phyloP scores from a whole-genome alignment of 768 basidiomycete species.

The Suillus clintonianus region DNA sequence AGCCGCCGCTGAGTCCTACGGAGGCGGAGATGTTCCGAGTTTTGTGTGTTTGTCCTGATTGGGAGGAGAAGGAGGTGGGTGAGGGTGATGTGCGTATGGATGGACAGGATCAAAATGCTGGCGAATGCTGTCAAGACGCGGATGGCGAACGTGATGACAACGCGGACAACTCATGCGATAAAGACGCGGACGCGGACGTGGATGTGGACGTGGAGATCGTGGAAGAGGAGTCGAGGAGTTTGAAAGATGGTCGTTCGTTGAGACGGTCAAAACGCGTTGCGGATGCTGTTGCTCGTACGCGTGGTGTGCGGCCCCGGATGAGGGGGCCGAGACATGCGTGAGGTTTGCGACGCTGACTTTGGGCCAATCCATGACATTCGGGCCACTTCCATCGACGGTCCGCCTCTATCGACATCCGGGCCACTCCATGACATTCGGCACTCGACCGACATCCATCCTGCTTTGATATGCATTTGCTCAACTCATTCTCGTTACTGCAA shows the following conservation, averaged over 20 bases:
- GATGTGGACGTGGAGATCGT: constrained; percentile 5
- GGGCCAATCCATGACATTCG: too few species aligned
- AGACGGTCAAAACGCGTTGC: constrained; percentile 70
- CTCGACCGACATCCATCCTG: neutral
- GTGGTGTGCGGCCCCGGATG: constrained; percentile 36
- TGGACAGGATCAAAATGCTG: neutral
- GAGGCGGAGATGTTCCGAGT: constrained; percentile 73
- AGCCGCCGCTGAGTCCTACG: constrained; percentile 61
- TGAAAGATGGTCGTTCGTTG: constrained; percentile 9
- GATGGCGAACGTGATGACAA: neutral
- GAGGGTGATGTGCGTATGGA: constrained; percentile 1
- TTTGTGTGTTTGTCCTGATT: constrained; percentile 61
- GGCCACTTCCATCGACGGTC: neutral
- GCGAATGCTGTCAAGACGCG: constrained; percentile 10
- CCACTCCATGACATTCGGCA: neutral
- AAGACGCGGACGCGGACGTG: constrained; percentile 2
- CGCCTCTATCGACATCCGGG: neutral
- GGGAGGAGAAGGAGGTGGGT: constrained; percentile 42
- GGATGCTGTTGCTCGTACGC: constrained; percentile 53
- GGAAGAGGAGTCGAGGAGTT: constrained; percentile 3
- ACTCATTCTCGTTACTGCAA: neutral
- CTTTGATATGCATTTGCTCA: constrained; percentile 1
- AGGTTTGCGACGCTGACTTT: constrained; percentile 2
- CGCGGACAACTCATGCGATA: neutral
- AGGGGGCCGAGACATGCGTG: constrained; percentile 29